A percentile compares a stretch with the other conserved stretches of the same genome.
Conservation (phyloP, 2,329 filamentous ascomycete genomes). For the Fusarium illudens region DNA sequence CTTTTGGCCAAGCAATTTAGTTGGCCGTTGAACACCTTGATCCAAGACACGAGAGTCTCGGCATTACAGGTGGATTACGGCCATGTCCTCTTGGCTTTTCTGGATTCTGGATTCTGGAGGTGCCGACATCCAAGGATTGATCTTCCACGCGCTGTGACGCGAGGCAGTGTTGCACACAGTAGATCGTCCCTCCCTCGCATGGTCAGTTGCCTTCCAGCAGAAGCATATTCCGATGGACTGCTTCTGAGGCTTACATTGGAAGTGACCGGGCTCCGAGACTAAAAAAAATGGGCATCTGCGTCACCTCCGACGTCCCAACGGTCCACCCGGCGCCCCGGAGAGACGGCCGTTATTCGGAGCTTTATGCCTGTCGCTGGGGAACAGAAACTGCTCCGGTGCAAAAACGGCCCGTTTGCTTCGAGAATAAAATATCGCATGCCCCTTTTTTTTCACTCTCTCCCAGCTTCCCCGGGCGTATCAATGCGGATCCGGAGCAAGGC, state of each 20-base stretch:
- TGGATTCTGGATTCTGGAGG: too few species aligned
- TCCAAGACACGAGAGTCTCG: background rate
- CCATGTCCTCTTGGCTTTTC: background rate
- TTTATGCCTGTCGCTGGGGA: conserved; percentile 39
- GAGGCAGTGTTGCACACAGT: background rate
- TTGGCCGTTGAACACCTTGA: background rate
- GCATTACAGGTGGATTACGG: conserved; percentile 3
- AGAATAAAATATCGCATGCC: conserved; percentile 26
- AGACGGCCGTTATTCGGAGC: conserved; percentile 39
- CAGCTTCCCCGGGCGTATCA: conserved; percentile 14
- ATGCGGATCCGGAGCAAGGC: background rate
- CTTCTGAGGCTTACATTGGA: background rate
- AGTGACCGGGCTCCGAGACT: background rate
- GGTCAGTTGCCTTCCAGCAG: background rate
- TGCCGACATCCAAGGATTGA: conserved; percentile 1
- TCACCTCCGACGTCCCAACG: conserved; percentile 23
- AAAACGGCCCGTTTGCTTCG: conserved; percentile 33
- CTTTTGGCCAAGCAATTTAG: background rate
- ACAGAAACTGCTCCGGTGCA: conserved; percentile 18
- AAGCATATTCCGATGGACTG: background rate
- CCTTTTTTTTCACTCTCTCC: conserved; percentile 20
- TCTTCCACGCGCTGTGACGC: conserved; percentile 10
- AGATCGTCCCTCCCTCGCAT: background rate
- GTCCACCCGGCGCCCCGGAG: conserved; percentile 35
- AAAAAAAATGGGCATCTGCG: conserved; percentile 22